Evolutionary conservation across 2,329 filamentous ascomycete genomes (phyloP), one percentile per base, ranked within the genome.

Genomic region (Trichoderma oligosporum): DNA sequence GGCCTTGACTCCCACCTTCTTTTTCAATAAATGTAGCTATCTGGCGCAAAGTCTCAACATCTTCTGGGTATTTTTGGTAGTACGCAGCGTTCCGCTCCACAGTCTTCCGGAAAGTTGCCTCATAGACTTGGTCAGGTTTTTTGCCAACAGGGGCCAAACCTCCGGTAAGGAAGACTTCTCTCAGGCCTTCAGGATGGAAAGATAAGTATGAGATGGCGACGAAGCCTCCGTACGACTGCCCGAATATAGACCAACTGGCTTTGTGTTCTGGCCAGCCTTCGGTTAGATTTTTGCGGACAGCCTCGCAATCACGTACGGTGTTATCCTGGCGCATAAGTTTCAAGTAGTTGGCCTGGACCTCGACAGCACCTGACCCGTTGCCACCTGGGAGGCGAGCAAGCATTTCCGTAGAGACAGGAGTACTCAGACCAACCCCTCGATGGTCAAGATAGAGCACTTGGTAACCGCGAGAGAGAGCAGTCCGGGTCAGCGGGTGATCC

Each of bases 211-310:
- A 93, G 31, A 91, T 78, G 46, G 80, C 81, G 67, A 91, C 89
- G 71, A 96, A 97, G 1, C 93, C 93, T 36, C 93, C 93, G 71
- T 96, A 97, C 14, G 87, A 92, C 74, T 97, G 93, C 7, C 93
- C 93, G 61, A 96, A 87, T 27, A 94, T 81, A 58, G 85, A 88
- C 93, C 92, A 97, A 68, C 86, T 85, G 69, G 85, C 82, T 68
- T 88, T 85, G 46, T 87, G 82, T 20, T 81, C 76, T 0, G 88
- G 84, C 65, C 85, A 88, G 51, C 85, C 83, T 4, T 78, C 75
- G 0, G 88, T 94, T 54, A 97, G 76, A 36, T 81, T 86, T 65
- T 85, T 82, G 4, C 93, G 83, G 29, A 97, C 84, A 4, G 92
- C 91, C 70, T 97, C 93, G 62, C 88, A 89, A 67, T 97, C 93